phyloP scores from a whole-genome alignment of 345 rosid species.

The Chamaenerion angustifolium region DNA sequence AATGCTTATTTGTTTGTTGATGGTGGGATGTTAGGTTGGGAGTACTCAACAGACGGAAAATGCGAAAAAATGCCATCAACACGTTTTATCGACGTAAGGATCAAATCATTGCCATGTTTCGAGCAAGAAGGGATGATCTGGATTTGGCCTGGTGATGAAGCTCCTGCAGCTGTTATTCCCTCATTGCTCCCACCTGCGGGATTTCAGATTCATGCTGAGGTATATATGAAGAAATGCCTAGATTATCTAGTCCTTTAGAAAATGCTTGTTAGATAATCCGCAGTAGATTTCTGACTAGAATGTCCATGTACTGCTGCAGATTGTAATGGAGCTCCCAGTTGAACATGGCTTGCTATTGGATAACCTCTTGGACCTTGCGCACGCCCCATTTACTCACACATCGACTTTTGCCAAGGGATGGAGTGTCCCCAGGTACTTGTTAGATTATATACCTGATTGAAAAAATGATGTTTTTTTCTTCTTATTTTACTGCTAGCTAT shows the following conservation, averaged over 20 bases:
- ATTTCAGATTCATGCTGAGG: constrained; percentile 91
- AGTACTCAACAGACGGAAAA: constrained; percentile 86
- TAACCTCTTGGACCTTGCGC: constrained; percentile 92
- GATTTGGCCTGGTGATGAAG: constrained; percentile 93
- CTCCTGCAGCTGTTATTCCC: constrained; percentile 63
- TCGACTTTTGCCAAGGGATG: constrained; percentile 98
- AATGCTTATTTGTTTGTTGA: constrained; percentile 11
- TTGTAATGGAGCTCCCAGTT: constrained; percentile 96
- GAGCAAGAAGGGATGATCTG: constrained; percentile 96
- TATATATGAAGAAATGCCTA: constrained; percentile 9
- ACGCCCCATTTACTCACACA: constrained; percentile 96
- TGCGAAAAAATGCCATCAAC: constrained; percentile 97
- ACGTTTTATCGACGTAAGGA: constrained; percentile 42
- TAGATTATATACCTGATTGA: too few species aligned
- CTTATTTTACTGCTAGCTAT: too few species aligned
- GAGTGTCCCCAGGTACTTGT: constrained; percentile 72
- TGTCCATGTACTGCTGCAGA: constrained; percentile 20
- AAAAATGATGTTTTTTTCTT: too few species aligned
- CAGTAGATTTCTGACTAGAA: not conserved
- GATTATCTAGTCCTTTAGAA: too few species aligned
- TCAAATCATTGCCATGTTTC: constrained; percentile 73
- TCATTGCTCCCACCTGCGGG: constrained; percentile 81
- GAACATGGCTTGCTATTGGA: constrained; percentile 95
- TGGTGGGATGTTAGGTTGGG: constrained; percentile 58
- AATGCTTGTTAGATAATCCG: not conserved